Evolutionary conservation across 78 protist species (phyloP).

Genomic region (Dictyostelium brefeldianum): DNA sequence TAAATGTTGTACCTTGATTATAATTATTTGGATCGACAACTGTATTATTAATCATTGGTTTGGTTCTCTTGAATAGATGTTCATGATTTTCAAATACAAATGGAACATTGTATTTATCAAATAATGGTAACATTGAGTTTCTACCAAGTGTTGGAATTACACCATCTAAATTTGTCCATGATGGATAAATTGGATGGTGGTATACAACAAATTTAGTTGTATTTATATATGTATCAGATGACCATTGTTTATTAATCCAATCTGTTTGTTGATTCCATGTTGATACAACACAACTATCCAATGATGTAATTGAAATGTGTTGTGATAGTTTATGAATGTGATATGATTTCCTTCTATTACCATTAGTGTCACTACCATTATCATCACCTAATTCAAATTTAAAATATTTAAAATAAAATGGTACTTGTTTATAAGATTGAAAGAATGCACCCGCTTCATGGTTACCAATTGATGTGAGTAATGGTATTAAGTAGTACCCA

Average conservation of each 20-base stretch:
- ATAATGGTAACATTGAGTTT: background rate
- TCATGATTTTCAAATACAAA: constrained; percentile 67
- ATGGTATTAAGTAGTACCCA: background rate
- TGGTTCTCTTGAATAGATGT: constrained; percentile 49
- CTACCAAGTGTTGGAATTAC: constrained; percentile 11
- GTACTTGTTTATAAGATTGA: constrained; percentile 35
- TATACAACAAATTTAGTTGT: constrained; percentile 19
- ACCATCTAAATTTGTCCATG: background rate
- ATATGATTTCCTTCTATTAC: background rate
- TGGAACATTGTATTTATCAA: constrained; percentile 44
- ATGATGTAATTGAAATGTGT: background rate
- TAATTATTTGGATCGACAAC: background rate
- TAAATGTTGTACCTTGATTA: constrained; percentile 19
- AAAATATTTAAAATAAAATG: constrained; percentile 45
- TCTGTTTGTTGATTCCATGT: constrained; percentile 36
- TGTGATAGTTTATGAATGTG: constrained; percentile 14
- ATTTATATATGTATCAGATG: background rate
- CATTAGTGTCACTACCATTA: background rate
- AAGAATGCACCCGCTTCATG: constrained; percentile 73
- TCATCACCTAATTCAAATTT: constrained; percentile 8
- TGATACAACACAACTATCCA: constrained; percentile 41
- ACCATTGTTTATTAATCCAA: constrained; percentile 42
- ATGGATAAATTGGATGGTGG: constrained; percentile 63
- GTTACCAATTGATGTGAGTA: constrained; percentile 54
- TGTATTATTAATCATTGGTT: constrained; percentile 2